phyloP scores from a whole-genome alignment of 306 rosid genomes.

The Trifolium dubium region DNA sequence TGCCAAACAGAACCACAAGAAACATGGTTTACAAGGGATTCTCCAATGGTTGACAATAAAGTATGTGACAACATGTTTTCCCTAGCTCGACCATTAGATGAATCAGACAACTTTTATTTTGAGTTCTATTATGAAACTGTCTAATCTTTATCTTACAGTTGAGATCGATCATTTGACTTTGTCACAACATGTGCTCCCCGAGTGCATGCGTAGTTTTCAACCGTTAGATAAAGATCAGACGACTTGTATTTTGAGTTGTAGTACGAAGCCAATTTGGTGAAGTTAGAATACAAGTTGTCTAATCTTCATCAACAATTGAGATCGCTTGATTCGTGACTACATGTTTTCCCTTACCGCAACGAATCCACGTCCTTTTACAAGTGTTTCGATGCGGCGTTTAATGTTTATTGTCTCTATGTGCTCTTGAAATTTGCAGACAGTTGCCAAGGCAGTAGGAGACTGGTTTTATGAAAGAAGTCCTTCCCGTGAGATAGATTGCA shows the following conservation, averaged over 20 bases:
- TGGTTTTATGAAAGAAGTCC: constrained; percentile 74
- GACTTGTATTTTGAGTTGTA: neutral
- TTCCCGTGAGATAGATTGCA: constrained; percentile 67
- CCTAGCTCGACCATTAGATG: neutral
- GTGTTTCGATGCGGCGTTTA: neutral
- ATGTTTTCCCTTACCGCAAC: neutral
- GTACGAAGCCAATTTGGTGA: neutral
- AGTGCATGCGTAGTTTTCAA: neutral
- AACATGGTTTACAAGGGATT: constrained; percentile 66
- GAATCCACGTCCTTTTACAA: neutral
- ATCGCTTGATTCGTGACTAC: neutral
- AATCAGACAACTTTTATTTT: neutral
- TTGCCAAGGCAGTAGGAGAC: constrained; percentile 84
- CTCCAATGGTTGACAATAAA: constrained; percentile 63
- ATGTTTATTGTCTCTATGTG: neutral
- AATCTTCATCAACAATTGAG: neutral
- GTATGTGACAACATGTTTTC: constrained; percentile 50
- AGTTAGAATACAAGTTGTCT: neutral
- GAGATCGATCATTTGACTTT: neutral
- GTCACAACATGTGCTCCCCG: neutral
- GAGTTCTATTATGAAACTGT: neutral
- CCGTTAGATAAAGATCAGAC: neutral
- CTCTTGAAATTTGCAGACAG: constrained; percentile 54
- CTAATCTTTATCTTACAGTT: neutral
- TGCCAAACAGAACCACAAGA: constrained; percentile 91